Percentiles rank a stretch among this genome's conserved stretches.
Evolutionary conservation across 495 filamentous ascomycete genomes (phyloP).

Genomic region (Annulohypoxylon maeteangense): DNA sequence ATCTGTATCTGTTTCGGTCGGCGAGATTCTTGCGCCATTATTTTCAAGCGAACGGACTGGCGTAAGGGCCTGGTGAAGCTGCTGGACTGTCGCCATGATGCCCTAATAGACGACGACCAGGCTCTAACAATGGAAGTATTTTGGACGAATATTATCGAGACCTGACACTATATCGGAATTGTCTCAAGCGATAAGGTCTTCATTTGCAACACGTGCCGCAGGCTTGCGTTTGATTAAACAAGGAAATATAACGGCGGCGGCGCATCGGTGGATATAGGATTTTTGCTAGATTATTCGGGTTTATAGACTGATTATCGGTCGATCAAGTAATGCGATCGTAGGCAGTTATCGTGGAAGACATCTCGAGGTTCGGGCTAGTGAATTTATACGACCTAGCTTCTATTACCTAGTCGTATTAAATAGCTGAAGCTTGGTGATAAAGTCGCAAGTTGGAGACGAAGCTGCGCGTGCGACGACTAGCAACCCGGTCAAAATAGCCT

Average conservation of each 20-base stretch:
- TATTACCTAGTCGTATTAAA: slow-evolving; percentile 4
- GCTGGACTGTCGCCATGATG: slow-evolving; percentile 52
- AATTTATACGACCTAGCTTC: slow-evolving; percentile 27
- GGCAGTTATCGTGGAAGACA: slow-evolving; percentile 22
- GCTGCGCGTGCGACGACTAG: slow-evolving; percentile 15
- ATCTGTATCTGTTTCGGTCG: slow-evolving; percentile 48
- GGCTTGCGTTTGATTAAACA: slow-evolving; percentile 12
- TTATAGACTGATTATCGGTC: not conserved
- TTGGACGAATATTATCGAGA: slow-evolving; percentile 18
- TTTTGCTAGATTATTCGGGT: not conserved
- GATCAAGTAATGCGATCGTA: slow-evolving; percentile 16
- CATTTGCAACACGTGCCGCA: slow-evolving; percentile 33
- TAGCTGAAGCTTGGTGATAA: not conserved
- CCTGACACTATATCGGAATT: slow-evolving; percentile 11
- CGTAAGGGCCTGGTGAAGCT: slow-evolving; percentile 51
- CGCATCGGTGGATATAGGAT: slow-evolving; percentile 16
- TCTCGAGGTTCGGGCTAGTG: slow-evolving; percentile 22
- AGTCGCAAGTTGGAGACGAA: slow-evolving; percentile 17
- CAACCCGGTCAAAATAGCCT: slow-evolving; percentile 6
- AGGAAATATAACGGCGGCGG: slow-evolving; percentile 7
- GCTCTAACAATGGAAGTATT: slow-evolving; percentile 6
- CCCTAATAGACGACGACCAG: slow-evolving; percentile 20
- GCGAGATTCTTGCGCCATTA: slow-evolving; percentile 36
- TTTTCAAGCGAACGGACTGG: slow-evolving; percentile 49
- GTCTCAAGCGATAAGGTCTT: slow-evolving; percentile 28